Evolutionary conservation across 306 rosid genomes (phyloP), one percentile per base, ranked within the genome.

Genomic region (Pyrus bretschneideri): DNA sequence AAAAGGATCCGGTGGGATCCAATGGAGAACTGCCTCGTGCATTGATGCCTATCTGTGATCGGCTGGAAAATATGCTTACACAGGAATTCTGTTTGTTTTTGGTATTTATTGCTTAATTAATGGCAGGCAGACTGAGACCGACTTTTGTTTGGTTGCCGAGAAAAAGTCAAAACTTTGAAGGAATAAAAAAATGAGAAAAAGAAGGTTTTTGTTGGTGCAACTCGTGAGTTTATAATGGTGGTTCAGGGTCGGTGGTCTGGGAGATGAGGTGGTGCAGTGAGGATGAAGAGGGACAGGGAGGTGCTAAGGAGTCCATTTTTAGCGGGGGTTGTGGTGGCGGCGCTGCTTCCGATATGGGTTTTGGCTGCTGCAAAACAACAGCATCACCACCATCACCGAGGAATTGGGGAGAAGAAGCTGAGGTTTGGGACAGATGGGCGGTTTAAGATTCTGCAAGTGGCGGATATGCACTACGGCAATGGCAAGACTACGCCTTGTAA

Each of bases 371-470:
- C 74, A 46, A 67, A 74, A 52, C 83, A 25, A 8, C 67, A 76
- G 14, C 69, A 9, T 2, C 55, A 74, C 55, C 79, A 35, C 40
- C 40, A 0, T 9, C 42, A 2, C 2, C 18, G 51, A 1, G 76
- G 14, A 23, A 22, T 45, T 3, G 78, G 40, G 85, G 77, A 77
- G 83, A 85, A 89, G 45, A 74, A 84, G 85, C 89, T 95, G 63
- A 74, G 87, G 58, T 92, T 95, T 76, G 87, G 66, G 10, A 23
- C 76, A 38, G 76, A 80, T 79, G 98, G 98, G 44, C 86, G 79
- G 87, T 95, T 95, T 70, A 95, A 90, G 93, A 90, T 95, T 64
- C 83, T 95, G 67, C 98, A 95, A 77, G 97, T 95, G 64, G 98
- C 97, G 64, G 99, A 95, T 35, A 95, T 95, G 99, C 99, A 95